Percentiles rank a stretch among this genome's conserved stretches.
phyloP scores from a whole-genome alignment of 495 filamentous ascomycete species.

The Amorphotheca resinae region DNA sequence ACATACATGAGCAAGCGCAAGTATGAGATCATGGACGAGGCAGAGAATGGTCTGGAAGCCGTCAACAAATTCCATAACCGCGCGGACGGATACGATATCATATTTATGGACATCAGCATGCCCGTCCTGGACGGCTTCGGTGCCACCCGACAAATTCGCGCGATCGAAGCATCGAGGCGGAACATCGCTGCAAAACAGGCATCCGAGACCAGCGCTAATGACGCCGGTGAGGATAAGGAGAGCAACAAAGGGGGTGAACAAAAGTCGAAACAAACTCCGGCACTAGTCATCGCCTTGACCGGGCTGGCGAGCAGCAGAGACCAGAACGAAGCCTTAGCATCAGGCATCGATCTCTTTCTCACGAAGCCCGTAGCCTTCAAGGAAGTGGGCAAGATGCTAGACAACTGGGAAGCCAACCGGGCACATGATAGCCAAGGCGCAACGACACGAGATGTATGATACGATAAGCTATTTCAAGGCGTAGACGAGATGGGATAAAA shows the following conservation, averaged over 20 bases:
- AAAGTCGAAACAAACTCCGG: slow-evolving; percentile 9
- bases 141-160: slow-evolving; percentile 48
- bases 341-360: slow-evolving; percentile 60
- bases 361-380: slow-evolving; percentile 49
- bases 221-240: not conserved
- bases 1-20: slow-evolving; percentile 39
- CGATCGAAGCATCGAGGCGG: slow-evolving; percentile 34
- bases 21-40: slow-evolving; percentile 14
- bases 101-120: slow-evolving; percentile 50
- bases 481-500: no score
- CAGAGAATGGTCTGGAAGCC: slow-evolving; percentile 18
- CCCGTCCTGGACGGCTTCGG: slow-evolving; percentile 58
- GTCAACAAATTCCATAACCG: slow-evolving; percentile 9
- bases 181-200: not conserved
- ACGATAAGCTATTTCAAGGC: no score
- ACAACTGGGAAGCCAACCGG: slow-evolving; percentile 21
- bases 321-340: slow-evolving; percentile 51
- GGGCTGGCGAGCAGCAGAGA: slow-evolving; percentile 51
- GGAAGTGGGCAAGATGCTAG: slow-evolving; percentile 20
- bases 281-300: slow-evolving; percentile 51
- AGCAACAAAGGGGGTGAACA: not conserved
- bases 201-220: not conserved
- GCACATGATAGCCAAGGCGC: not conserved
- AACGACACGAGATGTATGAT: not conserved
- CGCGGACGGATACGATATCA: slow-evolving; percentile 17